phyloP scores from a whole-genome alignment of 805 yeast genomes.

The Lipomyces spencermartinsiae region DNA sequence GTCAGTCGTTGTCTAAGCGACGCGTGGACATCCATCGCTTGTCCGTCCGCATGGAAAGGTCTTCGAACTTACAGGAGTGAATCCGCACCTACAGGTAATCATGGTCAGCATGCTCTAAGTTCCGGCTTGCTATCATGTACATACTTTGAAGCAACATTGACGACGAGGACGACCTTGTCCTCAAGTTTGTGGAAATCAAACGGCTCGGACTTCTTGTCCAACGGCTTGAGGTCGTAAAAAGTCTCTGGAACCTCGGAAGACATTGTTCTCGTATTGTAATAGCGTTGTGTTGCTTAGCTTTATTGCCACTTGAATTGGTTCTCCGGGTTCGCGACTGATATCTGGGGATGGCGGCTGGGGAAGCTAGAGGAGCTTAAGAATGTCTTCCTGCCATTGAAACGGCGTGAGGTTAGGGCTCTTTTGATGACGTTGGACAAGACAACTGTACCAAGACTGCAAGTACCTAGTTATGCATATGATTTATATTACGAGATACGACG shows the following conservation, averaged over 20 bases:
- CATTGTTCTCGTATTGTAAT: neutral
- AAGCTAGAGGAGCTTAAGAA: too few relatives aligned
- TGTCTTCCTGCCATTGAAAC: too few relatives aligned
- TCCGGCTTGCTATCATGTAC: neutral
- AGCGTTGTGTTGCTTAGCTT: neutral
- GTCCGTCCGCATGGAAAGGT: neutral
- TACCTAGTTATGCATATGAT: too few relatives aligned
- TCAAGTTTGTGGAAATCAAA: slow-evolving; percentile 65
- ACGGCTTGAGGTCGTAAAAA: slow-evolving; percentile 73
- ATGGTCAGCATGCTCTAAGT: neutral
- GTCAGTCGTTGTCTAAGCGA: neutral
- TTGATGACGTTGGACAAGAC: too few relatives aligned
- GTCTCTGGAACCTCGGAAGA: slow-evolving; percentile 13
- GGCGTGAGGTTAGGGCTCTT: neutral
- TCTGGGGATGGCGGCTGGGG: neutral
- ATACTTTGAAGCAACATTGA: slow-evolving; percentile 88
- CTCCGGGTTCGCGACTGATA: neutral
- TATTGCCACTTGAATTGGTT: neutral
- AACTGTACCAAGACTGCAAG: too few relatives aligned
- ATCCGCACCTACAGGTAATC: slow-evolving; percentile 36
- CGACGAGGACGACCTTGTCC: slow-evolving; percentile 82
- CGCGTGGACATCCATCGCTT: neutral
- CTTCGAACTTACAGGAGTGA: slow-evolving; percentile 38
- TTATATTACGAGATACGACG: too few relatives aligned
- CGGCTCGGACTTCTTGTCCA: slow-evolving; percentile 63